Percentiles rank a stretch among this genome's conserved stretches.
phyloP scores from a whole-genome alignment of 805 yeast species.

The Metschnikowia chrysomelidarum region DNA sequence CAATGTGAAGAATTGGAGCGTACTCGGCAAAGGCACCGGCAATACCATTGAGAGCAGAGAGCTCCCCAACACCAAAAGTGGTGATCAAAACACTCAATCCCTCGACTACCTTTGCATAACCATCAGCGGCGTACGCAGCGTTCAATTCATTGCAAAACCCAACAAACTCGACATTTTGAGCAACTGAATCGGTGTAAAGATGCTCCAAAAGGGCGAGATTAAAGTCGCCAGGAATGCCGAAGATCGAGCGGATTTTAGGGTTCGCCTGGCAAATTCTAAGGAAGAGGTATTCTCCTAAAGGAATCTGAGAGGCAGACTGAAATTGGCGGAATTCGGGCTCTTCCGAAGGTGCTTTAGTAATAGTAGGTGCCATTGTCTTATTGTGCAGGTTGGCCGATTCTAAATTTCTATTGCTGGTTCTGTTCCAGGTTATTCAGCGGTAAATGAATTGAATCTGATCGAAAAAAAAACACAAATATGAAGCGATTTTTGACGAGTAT shows the following conservation, averaged over 20 bases:
- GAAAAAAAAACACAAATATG: too few species aligned
- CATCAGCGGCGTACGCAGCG: conserved; percentile 89
- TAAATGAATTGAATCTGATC: too few species aligned
- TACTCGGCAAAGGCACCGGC: conserved; percentile 82
- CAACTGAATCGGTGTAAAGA: conserved; percentile 45
- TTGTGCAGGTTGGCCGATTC: background rate
- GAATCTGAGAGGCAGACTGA: conserved; percentile 24
- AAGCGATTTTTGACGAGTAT: too few species aligned
- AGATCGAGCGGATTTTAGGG: conserved; percentile 50
- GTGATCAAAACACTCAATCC: conserved; percentile 59
- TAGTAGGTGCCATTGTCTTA: conserved; percentile 18
- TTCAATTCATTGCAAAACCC: conserved; percentile 89
- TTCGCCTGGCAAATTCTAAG: conserved; percentile 53
- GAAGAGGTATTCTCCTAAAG: conserved; percentile 67
- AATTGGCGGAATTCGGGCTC: conserved; percentile 4
- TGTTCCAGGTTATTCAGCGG: too few species aligned
- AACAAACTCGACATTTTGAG: conserved; percentile 58
- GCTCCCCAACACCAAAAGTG: conserved; percentile 89
- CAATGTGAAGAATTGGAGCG: conserved; percentile 78
- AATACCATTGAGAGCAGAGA: conserved; percentile 79
- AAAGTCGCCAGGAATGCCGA: conserved; percentile 82
- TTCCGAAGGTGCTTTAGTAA: conserved; percentile 15
- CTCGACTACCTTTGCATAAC: conserved; percentile 68
- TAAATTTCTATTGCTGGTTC: background rate
- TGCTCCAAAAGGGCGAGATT: conserved; percentile 68